Evolutionary conservation across 495 filamentous ascomycete species (phyloP), one percentile per base, ranked within the genome.

Genomic region (Massariosphaeria phaeospora): DNA sequence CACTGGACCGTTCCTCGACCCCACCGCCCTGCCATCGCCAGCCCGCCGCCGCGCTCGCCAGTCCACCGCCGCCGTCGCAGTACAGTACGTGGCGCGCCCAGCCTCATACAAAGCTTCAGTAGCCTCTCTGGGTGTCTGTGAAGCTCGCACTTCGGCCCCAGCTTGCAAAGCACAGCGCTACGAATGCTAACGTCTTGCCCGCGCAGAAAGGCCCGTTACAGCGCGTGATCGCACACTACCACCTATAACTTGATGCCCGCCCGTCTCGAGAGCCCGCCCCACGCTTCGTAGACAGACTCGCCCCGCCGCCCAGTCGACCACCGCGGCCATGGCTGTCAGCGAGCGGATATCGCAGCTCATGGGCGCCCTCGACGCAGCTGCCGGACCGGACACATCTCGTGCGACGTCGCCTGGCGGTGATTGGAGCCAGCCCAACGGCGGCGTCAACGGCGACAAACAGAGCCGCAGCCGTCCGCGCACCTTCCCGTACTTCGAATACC

Each of bases 401-500:
- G 82, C 80, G 30, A 83, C 83, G 34, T 83, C 82, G 12, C 84
- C 84, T 21, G 84, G 84, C 55, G 80, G 75, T 57, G 80, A 81
- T 52, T 78, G 80, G 65, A 67, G 69, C 39, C 75, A 72, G 41
- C 58, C 71, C 52, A 77, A 81, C 57, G 76, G 79, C 49, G 59
- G 72, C 47, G 57, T 57, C 23, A 73, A 75, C 38, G 73, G 68
- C 43, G 77, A 80, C 65, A 74, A 70, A 31, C 52, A 63, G 17
- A 62, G 78, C 34, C 84, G 93, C 33, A 85, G 86, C 68, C 84
- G 90, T 48, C 88, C 89, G 29, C 83, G 91, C 47, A 96, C 93
- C 31, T 99, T 88, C 68, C 89, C 88, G 47, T 99, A 97, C 72
- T 86, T 87, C 67, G 73, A 83, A 55, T 84, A 89, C 57, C 81